A percentile compares a stretch with the other conserved stretches of the same genome.
phyloP scores from a whole-genome alignment of 495 filamentous ascomycete genomes.

The Talaromyces trachyspermus region DNA sequence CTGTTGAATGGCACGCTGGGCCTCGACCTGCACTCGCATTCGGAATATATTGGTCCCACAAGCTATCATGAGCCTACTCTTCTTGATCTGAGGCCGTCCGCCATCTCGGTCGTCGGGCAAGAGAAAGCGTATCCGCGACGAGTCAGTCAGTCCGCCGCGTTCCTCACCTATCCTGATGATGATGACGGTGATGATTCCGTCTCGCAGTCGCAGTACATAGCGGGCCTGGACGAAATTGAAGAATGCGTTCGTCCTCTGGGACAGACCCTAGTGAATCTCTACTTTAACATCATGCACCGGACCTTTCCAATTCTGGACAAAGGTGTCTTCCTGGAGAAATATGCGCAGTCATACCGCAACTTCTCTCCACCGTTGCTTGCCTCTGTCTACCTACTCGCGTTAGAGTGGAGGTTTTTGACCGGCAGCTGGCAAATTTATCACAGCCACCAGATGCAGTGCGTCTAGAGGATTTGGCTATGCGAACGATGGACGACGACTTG shows the following conservation, averaged over 20 bases:
- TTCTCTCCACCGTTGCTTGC: conserved; percentile 72
- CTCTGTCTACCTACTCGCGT: conserved; percentile 72
- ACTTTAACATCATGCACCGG: conserved; percentile 72
- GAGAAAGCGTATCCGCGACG: conserved; percentile 14
- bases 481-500: conserved; percentile 59
- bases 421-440: too few species aligned
- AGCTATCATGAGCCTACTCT: conserved; percentile 17
- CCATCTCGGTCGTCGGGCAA: conserved; percentile 1
- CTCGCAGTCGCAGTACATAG: conserved; percentile 15
- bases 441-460: conserved; percentile 59
- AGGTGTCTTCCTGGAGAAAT: conserved; percentile 68
- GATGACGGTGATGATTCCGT: conserved; percentile 3
- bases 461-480: conserved; percentile 43
- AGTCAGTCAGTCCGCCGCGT: conserved; percentile 13
- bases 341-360: conserved; percentile 59
- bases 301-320: conserved; percentile 76
- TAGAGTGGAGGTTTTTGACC: conserved; percentile 84
- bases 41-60: conserved; percentile 15
- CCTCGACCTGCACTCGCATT: conserved; percentile 16
- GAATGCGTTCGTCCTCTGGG: conserved; percentile 61
- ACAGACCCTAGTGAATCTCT: conserved; percentile 62
- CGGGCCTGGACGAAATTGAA: conserved; percentile 56
- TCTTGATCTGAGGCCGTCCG: conserved; percentile 11
- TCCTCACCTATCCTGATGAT: conserved; percentile 11
- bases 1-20: conserved; percentile 14